phyloP scores from a whole-genome alignment of 2,329 filamentous ascomycete genomes.

The Drechslerella coelobrocha region DNA sequence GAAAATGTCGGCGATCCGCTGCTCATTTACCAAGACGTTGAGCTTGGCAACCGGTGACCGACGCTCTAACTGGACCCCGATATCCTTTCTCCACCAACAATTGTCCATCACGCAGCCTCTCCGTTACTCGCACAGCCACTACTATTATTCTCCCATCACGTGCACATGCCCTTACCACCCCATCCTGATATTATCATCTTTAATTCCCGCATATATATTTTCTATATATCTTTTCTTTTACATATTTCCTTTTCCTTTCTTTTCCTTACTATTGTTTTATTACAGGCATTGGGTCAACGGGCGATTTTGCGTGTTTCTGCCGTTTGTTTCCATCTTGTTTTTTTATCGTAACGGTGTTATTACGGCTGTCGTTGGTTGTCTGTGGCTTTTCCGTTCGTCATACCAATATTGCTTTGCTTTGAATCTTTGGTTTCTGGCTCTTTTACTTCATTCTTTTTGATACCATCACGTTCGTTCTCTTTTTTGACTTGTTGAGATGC shows the following conservation, averaged over 20 bases:
- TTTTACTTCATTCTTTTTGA: slow-evolving; percentile 26
- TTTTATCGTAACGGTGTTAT: slow-evolving; percentile 50
- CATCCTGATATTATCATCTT: slow-evolving; percentile 40
- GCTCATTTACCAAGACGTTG: slow-evolving; percentile 75
- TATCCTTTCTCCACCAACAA: slow-evolving; percentile 28
- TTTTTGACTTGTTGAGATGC: slow-evolving; percentile 13
- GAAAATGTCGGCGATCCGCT: slow-evolving; percentile 96
- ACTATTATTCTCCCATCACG: slow-evolving; percentile 15
- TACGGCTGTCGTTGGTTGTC: slow-evolving; percentile 50
- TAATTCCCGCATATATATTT: slow-evolving; percentile 49
- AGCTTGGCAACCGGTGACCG: slow-evolving; percentile 45
- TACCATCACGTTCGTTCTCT: slow-evolving; percentile 48
- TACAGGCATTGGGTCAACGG: slow-evolving; percentile 49
- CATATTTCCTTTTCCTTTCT: slow-evolving; percentile 12
- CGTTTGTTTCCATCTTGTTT: slow-evolving; percentile 30
- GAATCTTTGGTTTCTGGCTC: slow-evolving; percentile 20
- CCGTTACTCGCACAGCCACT: slow-evolving; percentile 50
- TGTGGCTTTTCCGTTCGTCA: slow-evolving; percentile 22
- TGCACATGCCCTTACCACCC: slow-evolving; percentile 32
- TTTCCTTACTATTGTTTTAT: slow-evolving; percentile 39
- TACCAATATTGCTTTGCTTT: slow-evolving; percentile 49
- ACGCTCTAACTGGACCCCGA: slow-evolving; percentile 2
- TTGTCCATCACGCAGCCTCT: slow-evolving; percentile 37
- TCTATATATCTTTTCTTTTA: slow-evolving; percentile 47
- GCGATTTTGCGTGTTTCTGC: slow-evolving; percentile 41